A percentile compares a stretch with the other conserved stretches of the same genome.
Conservation (phyloP, 2,329 filamentous ascomycete genomes). For the Xylaria sp. region DNA sequence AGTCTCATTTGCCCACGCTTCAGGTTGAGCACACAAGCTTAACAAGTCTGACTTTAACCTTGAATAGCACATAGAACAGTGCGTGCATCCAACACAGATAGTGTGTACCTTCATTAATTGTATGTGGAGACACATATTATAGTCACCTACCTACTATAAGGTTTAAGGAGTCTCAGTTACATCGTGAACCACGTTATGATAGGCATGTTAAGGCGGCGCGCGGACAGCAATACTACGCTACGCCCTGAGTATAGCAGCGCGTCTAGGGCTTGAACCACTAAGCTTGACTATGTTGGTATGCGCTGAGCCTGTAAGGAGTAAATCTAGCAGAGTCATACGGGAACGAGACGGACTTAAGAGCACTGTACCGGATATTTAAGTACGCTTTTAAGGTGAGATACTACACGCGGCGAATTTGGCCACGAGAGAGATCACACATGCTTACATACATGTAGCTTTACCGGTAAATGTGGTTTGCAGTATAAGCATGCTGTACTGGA, state of each 20-base stretch:
- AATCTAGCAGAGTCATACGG: constrained; percentile 1
- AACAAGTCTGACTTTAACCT: neutral
- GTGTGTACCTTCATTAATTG: neutral
- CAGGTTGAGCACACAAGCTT: constrained; percentile 10
- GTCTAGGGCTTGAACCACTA: neutral
- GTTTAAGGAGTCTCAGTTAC: neutral
- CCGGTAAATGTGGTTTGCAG: too few species aligned
- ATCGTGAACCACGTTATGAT: constrained; percentile 6
- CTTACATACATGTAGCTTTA: constrained; percentile 1
- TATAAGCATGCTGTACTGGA: neutral
- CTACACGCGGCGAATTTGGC: constrained; percentile 17
- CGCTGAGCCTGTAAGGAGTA: neutral
- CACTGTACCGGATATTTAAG: too few species aligned
- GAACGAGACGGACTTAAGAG: neutral
- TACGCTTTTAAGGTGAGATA: neutral
- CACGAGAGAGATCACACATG: neutral
- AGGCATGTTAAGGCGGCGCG: constrained; percentile 1
- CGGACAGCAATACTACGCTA: neutral
- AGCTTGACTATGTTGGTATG: neutral
- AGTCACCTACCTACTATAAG: neutral
- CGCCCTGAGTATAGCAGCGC: neutral
- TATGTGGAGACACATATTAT: constrained; percentile 1
- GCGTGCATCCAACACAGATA: neutral
- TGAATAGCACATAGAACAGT: neutral
- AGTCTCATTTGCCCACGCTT: constrained; percentile 5